Base-by-base conservation (phyloP, 805 yeast species). In the Candida silvatica region DNA sequence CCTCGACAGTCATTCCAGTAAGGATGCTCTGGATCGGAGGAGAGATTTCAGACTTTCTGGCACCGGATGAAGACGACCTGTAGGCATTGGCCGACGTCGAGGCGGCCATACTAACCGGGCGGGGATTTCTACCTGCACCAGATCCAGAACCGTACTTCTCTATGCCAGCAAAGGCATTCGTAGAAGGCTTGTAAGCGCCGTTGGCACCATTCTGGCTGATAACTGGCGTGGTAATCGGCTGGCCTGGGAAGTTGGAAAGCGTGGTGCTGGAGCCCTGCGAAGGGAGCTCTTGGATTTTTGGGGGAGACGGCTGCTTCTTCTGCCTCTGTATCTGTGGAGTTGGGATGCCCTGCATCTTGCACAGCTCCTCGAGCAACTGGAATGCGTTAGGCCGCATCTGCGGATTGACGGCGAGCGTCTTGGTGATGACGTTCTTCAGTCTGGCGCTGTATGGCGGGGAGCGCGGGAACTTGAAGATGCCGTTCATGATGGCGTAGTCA, bases 361-460 rank as follows among this genome's bases (percentile, higher is more conserved):
- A 74, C 5, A 81, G 62, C 52, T 81, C 88, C 33, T 75, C 83
- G 20, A 83, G 54, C 17, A 81, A 61, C 51, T 82, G 90, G 38
- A 72, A 75, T 3, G 78, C 78, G 40, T 77, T 80, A 6, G 94
- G 94, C 48, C 94, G 68, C 37, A 74, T 64, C 30, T 71, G 62
- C 3, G 92, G 92, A 49, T 80, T 77, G 26, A 67, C 80, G 35
- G 75, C 64, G 40, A 83, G 55, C 46, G 80, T 61, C 38, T 73
- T 74, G 17, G 70, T 63, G 26, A 83, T 79, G 17, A 82, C 55
- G 49, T 78, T 74, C 44, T 75, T 80, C 54, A 83, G 52, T 27
- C 82, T 59, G 20, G 75, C 64, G 20, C 81, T 71, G 50, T 77
- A 83, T 4, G 49, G 58, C 3, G 87, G 86, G 31, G 55, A 58